A percentile compares a stretch with the other conserved stretches of the same genome.
Conservation (phyloP, 495 filamentous ascomycete species). For the Neurospora sp. region DNA sequence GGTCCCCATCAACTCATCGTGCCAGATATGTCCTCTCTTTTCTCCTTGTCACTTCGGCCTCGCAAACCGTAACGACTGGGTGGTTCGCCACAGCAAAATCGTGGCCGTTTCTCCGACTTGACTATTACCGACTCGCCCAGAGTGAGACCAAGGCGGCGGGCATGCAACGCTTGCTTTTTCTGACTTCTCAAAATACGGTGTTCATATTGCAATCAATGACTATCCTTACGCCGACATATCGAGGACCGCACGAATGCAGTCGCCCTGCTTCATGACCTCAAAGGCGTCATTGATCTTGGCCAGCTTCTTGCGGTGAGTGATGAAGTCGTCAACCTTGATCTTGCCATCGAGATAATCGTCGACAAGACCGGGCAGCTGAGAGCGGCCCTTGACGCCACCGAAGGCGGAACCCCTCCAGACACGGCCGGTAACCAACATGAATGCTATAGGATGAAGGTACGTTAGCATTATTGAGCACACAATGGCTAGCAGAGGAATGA, state of each 20-base stretch:
- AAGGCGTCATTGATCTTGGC: conserved; percentile 80
- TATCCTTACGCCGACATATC: conserved; percentile 39
- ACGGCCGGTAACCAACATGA: conserved; percentile 95
- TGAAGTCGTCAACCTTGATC: conserved; percentile 99
- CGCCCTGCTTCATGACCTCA: conserved; percentile 85
- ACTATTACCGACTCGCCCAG: neutral
- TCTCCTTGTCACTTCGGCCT: neutral
- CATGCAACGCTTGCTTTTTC: neutral
- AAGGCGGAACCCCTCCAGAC: conserved; percentile 98
- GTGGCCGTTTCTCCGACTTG: neutral
- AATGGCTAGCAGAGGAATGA: neutral
- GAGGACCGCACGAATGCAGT: conserved; percentile 85
- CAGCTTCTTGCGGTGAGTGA: conserved; percentile 85
- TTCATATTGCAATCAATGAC: neutral
- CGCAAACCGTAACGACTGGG: neutral
- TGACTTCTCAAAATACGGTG: neutral
- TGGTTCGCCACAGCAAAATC: neutral
- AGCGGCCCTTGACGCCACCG: conserved; percentile 93
- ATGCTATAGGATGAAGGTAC: conserved; percentile 49
- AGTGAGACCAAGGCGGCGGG: neutral
- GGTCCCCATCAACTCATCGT: neutral
- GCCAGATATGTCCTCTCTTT: neutral
- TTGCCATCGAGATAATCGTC: conserved; percentile 80
- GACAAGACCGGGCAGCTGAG: conserved; percentile 81
- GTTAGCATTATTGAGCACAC: conserved; percentile 11